Evolutionary conservation across 495 filamentous ascomycete species (phyloP), one percentile per base, ranked within the genome.

Genomic region (Chlorociboria aeruginascens): DNA sequence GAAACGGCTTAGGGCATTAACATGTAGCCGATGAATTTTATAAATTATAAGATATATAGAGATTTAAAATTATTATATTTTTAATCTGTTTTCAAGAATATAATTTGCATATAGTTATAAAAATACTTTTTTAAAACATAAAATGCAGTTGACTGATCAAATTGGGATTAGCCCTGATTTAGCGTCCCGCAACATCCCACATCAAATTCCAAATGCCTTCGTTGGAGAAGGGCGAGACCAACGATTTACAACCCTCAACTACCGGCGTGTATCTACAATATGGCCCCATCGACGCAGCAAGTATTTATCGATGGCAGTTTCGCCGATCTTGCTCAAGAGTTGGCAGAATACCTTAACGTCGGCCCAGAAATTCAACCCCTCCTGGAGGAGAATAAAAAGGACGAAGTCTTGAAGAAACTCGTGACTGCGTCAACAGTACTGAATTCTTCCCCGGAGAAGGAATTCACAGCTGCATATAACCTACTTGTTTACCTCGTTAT

Each of bases 381-480:
- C 49, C 70, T 95, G 45, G 69, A 77, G 63, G 72, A 80, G 61
- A 79, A 81, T 59, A 71, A 89, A 67, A 78, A 81, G 58, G 87
- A 95, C 64, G 89, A 89, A 58, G 83, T 81, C 30, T 73, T 98
- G 32, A 88, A 90, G 73, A 86, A 85, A 71, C 74, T 96, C 44
- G 84, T 95, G 40, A 75, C 80, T 45, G 81, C 80, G 36, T 86
- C 83, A 33, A 56, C 69, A 16, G 73, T 67, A 11, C 68, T 98
- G 55, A 90, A 89, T 62, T 69, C 74, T 44, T 82, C 87, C 12
- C 87, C 92, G 41, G 92, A 98, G 72, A 93, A 88, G 72, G 90
- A 97, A 66, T 90, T 97, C 63, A 86, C 83, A 45, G 78, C 89
- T 32, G 85, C 92, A 32, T 95, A 95, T 71, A 96, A 97, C 69